A percentile compares a stretch with the other conserved stretches of the same genome.
These are phyloP conservation scores for Penicillium oxalicum DNA, from an alignment of 2,329 filamentous ascomycete genomes.

Conservation along the genomic window DNA sequence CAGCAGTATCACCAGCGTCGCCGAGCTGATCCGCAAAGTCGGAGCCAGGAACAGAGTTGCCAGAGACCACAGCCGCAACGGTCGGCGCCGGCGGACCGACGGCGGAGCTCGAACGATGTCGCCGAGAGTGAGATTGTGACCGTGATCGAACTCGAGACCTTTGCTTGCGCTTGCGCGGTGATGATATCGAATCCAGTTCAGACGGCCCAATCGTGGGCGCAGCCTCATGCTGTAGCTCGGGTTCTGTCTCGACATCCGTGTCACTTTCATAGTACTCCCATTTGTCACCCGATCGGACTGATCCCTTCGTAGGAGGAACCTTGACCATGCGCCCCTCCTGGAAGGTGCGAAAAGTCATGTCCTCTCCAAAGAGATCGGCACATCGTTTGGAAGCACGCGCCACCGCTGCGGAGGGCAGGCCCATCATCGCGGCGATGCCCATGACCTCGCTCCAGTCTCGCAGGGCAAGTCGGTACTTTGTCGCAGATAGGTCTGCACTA, in stretches of 20 bases:
- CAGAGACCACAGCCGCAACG: background rate
- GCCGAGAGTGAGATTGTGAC: background rate
- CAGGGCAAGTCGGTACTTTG: conserved; percentile 29
- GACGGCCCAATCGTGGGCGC: background rate
- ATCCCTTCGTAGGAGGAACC: conserved; percentile 11
- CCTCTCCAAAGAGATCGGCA: conserved; percentile 65
- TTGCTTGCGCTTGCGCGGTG: conserved; percentile 3
- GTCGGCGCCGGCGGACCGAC: background rate
- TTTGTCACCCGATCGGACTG: background rate
- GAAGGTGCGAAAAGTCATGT: conserved; percentile 59
- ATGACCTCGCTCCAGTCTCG: conserved; percentile 84
- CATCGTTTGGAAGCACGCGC: conserved; percentile 68
- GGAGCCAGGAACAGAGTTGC: background rate
- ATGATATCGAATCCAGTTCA: background rate
- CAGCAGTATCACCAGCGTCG: background rate
- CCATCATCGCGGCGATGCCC: conserved; percentile 67
- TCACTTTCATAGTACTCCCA: conserved; percentile 20
- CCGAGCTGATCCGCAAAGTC: too few relatives aligned
- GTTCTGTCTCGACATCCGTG: conserved; percentile 25
- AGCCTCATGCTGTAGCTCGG: background rate
- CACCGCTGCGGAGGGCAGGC: conserved; percentile 61
- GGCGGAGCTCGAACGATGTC: background rate
- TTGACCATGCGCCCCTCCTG: conserved; percentile 33
- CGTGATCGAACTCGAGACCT: background rate
- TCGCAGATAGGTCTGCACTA: conserved; percentile 7